Base-by-base conservation (phyloP, 208 protist species). In the Vickermania spadyakhi region DNA sequence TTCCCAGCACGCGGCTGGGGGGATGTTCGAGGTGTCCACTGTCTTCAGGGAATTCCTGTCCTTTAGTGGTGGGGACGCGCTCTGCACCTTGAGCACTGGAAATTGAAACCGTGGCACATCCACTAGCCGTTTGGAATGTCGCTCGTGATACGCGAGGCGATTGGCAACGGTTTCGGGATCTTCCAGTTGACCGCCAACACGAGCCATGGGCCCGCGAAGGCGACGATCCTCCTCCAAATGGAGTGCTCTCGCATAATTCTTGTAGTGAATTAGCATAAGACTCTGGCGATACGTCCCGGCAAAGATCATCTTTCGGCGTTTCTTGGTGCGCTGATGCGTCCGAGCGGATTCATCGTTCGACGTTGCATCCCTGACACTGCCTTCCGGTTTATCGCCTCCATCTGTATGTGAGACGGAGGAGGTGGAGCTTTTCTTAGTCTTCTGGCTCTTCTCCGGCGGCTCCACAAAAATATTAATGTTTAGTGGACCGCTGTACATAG, bases 261-360 rank as follows among this genome's bases (percentile, higher is more conserved):
- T 94, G 67, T 73, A 92, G 53, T 87, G 83, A 27, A 94, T 64
- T 3, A 94, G 73, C 54, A 86, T 50, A 3, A 83, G 67, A 28
- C 80, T 88, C 64, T 91, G 88, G 0, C 88, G 82, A 62, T 81
- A 92, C n/a, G 68, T 79, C 5, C 88, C 88, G n/a, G 88, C 64
- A 22, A 81, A 64, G 31, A 62, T 54, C 13, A 55, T 45, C 29
- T 2, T 1, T 31, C 13, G 2, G 60, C 2, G 27, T 2, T 31
- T 50, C 22, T 21, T 41, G 4, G 30, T 64, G 29, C 27, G 18
- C 5, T 53, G 23, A 13, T n/a, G 3, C 53, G n/a, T 1, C 13
- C n/a, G n/a, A 22, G 51, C 51, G 25, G 51, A 11, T n/a, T 45
- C 18, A 18, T 45, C 36, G 36, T 45, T 18, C 11, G 11, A n/a